A percentile compares a stretch with the other conserved stretches of the same genome.
phyloP scores from a whole-genome alignment of 306 rosid species.

The Quillaja saponaria region DNA sequence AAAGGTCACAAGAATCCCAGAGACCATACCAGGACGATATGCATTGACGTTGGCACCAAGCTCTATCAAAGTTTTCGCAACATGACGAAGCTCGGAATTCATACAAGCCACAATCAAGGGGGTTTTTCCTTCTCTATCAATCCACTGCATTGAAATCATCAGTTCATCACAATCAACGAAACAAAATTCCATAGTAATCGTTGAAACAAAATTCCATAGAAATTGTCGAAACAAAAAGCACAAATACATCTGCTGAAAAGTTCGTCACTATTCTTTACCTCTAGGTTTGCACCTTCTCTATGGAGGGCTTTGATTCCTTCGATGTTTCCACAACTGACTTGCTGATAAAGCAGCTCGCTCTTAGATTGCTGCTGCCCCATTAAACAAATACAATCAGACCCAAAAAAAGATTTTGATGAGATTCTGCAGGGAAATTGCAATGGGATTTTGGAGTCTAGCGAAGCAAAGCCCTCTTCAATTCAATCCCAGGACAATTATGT shows the following conservation, averaged over 20 bases:
- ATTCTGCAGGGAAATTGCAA: background rate
- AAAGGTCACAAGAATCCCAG: background rate
- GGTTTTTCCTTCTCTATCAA: constrained; percentile 75
- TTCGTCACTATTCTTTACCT: constrained; percentile 49
- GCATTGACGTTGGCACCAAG: constrained; percentile 94
- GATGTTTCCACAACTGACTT: constrained; percentile 68
- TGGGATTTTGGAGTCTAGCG: background rate
- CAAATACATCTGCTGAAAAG: background rate
- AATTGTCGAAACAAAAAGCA: background rate
- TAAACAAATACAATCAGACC: background rate
- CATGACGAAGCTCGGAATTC: constrained; percentile 65
- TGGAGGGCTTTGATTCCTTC: constrained; percentile 79
- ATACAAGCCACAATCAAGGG: constrained; percentile 86
- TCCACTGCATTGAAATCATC: constrained; percentile 57
- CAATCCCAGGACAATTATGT: background rate
- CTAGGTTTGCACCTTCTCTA: constrained; percentile 84
- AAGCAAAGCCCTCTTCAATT: background rate
- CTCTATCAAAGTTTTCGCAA: constrained; percentile 73
- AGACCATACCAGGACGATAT: constrained; percentile 73
- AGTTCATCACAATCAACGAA: constrained; percentile 26
- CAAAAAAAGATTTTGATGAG: background rate
- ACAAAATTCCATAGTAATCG: background rate
- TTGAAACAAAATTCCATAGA: background rate
- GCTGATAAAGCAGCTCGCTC: constrained; percentile 74
- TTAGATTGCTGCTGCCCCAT: constrained; percentile 95